A percentile compares a stretch with the other conserved stretches of the same genome.
These are phyloP conservation scores for Filosporella fistucella DNA, from an alignment of 495 filamentous ascomycete species.

Conservation along the genomic window DNA sequence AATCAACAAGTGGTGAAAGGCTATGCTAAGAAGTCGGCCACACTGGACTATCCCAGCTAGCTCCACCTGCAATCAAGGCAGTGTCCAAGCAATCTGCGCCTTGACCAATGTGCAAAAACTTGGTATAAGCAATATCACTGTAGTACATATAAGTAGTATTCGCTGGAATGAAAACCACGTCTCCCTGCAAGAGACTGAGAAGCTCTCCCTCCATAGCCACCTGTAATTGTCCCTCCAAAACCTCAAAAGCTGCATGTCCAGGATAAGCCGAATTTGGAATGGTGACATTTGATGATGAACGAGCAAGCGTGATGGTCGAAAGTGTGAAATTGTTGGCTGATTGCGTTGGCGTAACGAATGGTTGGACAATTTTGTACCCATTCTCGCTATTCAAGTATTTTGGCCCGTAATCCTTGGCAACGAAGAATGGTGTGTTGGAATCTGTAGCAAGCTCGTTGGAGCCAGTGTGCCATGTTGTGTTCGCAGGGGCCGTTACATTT, in stretches of 20 bases:
- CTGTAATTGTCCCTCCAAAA: slow-evolving; percentile 34
- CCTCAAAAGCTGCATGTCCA: slow-evolving; percentile 33
- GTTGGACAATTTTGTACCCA: slow-evolving; percentile 38
- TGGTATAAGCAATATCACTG: slow-evolving; percentile 30
- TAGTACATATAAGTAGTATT: slow-evolving; percentile 29
- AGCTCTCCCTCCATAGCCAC: slow-evolving; percentile 30
- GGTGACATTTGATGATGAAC: not conserved
- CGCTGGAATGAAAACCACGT: slow-evolving; percentile 36
- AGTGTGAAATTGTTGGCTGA: slow-evolving; percentile 34
- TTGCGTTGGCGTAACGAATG: slow-evolving; percentile 33
- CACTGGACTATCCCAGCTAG: slow-evolving; percentile 3
- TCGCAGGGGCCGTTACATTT: slow-evolving; percentile 29
- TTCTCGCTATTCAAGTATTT: slow-evolving; percentile 31
- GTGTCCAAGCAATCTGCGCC: slow-evolving; percentile 31
- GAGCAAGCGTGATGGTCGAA: slow-evolving; percentile 31
- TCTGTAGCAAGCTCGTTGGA: slow-evolving; percentile 24
- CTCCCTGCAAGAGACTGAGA: slow-evolving; percentile 27
- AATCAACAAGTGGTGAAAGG: no score
- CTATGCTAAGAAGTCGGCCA: slow-evolving; percentile 4
- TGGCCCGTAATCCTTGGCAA: slow-evolving; percentile 37
- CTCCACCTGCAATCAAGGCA: not conserved
- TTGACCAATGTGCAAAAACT: slow-evolving; percentile 34
- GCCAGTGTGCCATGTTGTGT: slow-evolving; percentile 28
- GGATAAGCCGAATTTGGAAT: not conserved
- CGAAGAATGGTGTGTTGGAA: slow-evolving; percentile 31